These are phyloP conservation scores for Nitzschia sp. DNA, from an alignment of 108 stramenopile species.

Conservation along the genomic window DNA sequence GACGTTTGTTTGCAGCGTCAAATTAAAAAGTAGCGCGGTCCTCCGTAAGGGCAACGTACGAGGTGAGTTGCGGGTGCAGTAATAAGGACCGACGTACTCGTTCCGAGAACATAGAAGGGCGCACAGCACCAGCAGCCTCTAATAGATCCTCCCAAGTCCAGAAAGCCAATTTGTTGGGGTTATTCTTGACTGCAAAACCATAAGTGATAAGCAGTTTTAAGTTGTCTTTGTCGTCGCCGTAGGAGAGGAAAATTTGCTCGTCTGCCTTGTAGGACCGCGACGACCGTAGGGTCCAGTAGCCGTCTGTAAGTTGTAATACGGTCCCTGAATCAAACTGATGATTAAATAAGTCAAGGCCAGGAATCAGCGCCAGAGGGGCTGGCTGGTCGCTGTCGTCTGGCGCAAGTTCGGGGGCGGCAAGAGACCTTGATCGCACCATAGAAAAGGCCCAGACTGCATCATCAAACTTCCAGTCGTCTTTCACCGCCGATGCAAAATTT, in stretches of 20 bases:
- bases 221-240: constrained; percentile 38
- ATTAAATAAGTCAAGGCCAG: constrained; percentile 39
- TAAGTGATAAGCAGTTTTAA: constrained; percentile 36
- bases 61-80: constrained; percentile 20
- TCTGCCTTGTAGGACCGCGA: constrained; percentile 23
- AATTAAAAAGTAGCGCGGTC: constrained; percentile 33
- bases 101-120: constrained; percentile 32
- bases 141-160: constrained; percentile 40
- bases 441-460: constrained; percentile 35
- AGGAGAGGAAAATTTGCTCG: constrained; percentile 38
- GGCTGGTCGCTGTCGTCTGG: not conserved
- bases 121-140: constrained; percentile 30
- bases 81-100: constrained; percentile 6
- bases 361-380: constrained; percentile 36
- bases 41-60: constrained; percentile 16
- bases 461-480: not conserved
- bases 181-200: constrained; percentile 25
- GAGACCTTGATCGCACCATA: constrained; percentile 33
- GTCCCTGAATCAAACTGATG: constrained; percentile 24
- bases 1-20: constrained; percentile 3
- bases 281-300: constrained; percentile 23
- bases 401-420: constrained; percentile 30
- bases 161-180: constrained; percentile 25
- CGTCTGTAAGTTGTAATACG: constrained; percentile 11
- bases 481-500: not conserved